Percentiles rank a stretch among this genome's conserved stretches.
Conservation (phyloP, 2,329 filamentous ascomycete genomes). For the Zymoseptoria passerinii region DNA sequence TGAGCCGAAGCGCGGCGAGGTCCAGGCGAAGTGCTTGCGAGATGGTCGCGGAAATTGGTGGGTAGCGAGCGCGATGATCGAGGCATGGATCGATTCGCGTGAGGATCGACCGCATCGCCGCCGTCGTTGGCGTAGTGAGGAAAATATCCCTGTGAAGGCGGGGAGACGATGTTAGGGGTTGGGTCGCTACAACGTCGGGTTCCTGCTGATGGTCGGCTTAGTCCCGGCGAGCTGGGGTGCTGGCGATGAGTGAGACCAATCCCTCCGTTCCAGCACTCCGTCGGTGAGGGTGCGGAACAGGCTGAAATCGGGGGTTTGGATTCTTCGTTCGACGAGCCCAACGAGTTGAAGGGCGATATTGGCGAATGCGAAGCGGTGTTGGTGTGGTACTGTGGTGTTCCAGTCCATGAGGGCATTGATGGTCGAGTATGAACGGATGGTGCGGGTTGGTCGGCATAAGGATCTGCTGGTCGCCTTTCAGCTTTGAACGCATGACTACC, state of each 20-base stretch:
- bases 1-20: not conserved
- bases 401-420: constrained; percentile 1
- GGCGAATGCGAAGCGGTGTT: constrained; percentile 1
- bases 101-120: not conserved
- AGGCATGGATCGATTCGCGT: not conserved
- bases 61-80: not conserved
- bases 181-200: not conserved
- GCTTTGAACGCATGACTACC: not conserved
- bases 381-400: not conserved
- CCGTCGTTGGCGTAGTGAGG: not conserved
- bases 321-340: constrained; percentile 11
- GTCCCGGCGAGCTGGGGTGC: constrained; percentile 1
- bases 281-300: not conserved
- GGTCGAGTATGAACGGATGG: not conserved
- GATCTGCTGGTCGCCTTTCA: not conserved
- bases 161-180: not conserved
- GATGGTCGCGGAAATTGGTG: not conserved
- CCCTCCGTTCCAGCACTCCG: constrained; percentile 15
- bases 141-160: not conserved
- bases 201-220: not conserved
- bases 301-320: not conserved
- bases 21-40: not conserved
- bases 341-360: constrained; percentile 11
- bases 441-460: not conserved
- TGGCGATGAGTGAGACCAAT: constrained; percentile 14